Conservation (phyloP, 2,329 filamentous ascomycete species). For the Colletotrichum cordylinicola region DNA sequence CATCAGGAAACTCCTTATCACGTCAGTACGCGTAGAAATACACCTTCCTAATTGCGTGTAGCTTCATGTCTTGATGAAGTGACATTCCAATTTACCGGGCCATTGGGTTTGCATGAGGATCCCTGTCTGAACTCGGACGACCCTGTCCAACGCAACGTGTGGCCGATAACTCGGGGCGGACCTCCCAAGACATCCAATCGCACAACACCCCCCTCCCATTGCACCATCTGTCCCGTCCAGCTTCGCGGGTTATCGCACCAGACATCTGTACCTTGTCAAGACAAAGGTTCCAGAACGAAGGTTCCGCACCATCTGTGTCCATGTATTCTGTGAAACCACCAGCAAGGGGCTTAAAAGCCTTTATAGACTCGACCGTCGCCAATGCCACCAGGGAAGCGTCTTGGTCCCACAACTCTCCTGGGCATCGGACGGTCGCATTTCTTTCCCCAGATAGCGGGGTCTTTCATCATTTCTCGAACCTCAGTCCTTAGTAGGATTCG, state of each 20-base stretch:
- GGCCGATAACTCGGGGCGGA: neutral
- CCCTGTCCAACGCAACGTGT: neutral
- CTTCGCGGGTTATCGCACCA: neutral
- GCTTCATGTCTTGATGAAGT: neutral
- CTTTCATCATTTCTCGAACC: neutral
- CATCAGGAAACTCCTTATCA: neutral
- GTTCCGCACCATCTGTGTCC: neutral
- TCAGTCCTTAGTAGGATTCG: neutral
- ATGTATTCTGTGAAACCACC: neutral
- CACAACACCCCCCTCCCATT: neutral
- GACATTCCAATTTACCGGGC: neutral
- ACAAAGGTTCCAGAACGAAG: neutral
- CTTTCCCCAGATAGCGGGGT: neutral
- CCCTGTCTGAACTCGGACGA: neutral
- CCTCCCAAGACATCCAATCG: neutral
- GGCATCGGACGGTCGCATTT: neutral
- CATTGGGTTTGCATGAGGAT: neutral
- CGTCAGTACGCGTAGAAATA: neutral
- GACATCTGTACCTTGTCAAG: neutral
- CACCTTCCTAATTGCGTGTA: conserved; percentile 1
- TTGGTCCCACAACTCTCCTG: neutral
- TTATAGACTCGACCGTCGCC: neutral
- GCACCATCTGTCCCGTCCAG: neutral
- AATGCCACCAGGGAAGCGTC: neutral
- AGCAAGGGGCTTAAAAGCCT: neutral